Base-by-base conservation (phyloP, 2,329 filamentous ascomycete genomes). In the Penicillium brevicompactum region DNA sequence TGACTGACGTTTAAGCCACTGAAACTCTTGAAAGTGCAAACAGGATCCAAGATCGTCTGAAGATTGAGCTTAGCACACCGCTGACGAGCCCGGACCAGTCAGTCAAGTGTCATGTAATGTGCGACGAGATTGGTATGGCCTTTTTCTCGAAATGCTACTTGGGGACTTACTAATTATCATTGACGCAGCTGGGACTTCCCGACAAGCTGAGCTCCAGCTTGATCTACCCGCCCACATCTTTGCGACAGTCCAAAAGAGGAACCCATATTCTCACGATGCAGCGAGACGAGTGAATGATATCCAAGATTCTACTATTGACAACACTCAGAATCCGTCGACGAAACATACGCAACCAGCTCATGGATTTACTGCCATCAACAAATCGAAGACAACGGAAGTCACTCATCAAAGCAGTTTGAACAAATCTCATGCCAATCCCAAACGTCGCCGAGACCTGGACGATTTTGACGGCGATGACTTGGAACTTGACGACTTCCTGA, bases 111-210 rank as follows among this genome's bases (percentile, higher is more conserved):
- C 85, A 87, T 67, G 79, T 92, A 46, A 89, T 90, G 71, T 97
- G 92, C 61, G 93, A 97, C 74, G 87, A 91, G 42, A 88, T 97
- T 64, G 90, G 83, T 84, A 70, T 58, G 74, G 56, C 4, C 5
- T 5, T 14, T 14, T 7, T 18, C 21, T 11, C 16, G 8, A 11
- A 32, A 5, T 13, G 43, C 0, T 27, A 6, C 5, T 41, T 18
- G n/a, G 22, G 18, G 4, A 5, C 21, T 10, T 37, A n/a, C 37
- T 46, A 0, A n/a, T 13, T 49, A 10, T 56, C 72, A 32, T 70
- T 13, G 1, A 14, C 3, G 52, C 46, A 84, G 84, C 84, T 57
- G 84, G 84, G 10, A 87, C 84, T 10, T 71, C 81, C 66, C 77
- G 80, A 57, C 74, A 76, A 56, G 84, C 82, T 6, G 77, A 79